A percentile compares a stretch with the other conserved stretches of the same genome.
phyloP scores from a whole-genome alignment of 805 yeast species.

The Kodamaea jinghongensis region DNA sequence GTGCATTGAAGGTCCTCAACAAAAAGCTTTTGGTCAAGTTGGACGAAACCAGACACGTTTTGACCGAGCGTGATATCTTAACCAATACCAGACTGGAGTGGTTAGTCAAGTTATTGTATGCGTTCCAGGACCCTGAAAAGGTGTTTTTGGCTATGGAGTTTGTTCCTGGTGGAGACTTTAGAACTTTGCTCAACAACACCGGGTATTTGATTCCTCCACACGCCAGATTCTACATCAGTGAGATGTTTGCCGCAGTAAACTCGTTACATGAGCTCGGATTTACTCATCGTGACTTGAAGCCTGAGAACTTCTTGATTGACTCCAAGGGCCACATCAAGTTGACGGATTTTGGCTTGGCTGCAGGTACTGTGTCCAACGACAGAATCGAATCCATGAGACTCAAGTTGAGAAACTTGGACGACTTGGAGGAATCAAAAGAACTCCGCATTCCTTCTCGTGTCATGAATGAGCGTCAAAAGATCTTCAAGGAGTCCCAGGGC shows the following conservation, averaged over 20 bases:
- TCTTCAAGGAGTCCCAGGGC: constrained; percentile 76
- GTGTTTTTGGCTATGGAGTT: constrained; percentile 97
- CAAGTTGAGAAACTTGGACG: constrained; percentile 65
- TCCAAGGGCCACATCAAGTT: constrained; percentile 87
- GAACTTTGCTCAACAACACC: constrained; percentile 90
- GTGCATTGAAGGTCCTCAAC: constrained; percentile 90
- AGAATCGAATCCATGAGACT: constrained; percentile 90
- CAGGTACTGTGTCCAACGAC: constrained; percentile 91
- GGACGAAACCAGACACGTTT: constrained; percentile 92
- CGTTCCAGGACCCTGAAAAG: constrained; percentile 89
- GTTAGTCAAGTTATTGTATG: constrained; percentile 90
- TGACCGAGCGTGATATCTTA: constrained; percentile 93
- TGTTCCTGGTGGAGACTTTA: constrained; percentile 99
- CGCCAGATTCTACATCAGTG: constrained; percentile 90
- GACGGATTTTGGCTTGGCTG: constrained; percentile 96
- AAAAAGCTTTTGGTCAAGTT: constrained; percentile 81
- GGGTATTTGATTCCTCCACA: constrained; percentile 92
- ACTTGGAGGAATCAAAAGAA: constrained; percentile 55
- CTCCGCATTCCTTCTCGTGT: constrained; percentile 57
- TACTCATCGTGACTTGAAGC: constrained; percentile 95
- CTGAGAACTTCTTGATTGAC: constrained; percentile 89
- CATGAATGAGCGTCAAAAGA: constrained; percentile 79
- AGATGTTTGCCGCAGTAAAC: constrained; percentile 94
- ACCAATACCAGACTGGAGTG: constrained; percentile 96
- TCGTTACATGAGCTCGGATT: constrained; percentile 93